A percentile compares a stretch with the other conserved stretches of the same genome.
These are phyloP conservation scores for Dendrobium huoshanense DNA, from an alignment of 106 monocot genomes.

Conservation along the genomic window DNA sequence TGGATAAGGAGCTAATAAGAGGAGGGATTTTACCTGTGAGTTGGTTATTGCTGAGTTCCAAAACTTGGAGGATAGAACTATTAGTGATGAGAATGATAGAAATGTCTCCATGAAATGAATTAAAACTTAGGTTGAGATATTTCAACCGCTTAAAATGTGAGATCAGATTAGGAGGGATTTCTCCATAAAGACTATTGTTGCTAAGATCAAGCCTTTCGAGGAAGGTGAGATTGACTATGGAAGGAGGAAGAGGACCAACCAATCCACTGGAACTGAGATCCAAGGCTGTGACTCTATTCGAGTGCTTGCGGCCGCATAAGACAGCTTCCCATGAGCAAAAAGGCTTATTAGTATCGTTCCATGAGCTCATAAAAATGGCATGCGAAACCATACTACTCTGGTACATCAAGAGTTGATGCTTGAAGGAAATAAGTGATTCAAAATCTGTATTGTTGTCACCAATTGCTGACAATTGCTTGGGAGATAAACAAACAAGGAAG, in stretches of 20 bases:
- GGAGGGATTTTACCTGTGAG: constrained; percentile 19
- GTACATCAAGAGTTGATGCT: background rate
- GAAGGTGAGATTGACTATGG: constrained; percentile 37
- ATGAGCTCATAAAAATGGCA: constrained; percentile 10
- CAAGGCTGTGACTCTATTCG: constrained; percentile 16
- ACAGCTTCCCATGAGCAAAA: constrained; percentile 47
- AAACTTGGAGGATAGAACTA: background rate
- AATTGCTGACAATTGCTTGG: too few relatives aligned
- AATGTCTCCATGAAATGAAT: constrained; percentile 16
- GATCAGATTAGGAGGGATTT: constrained; percentile 25
- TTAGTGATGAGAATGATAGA: background rate
- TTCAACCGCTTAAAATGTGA: constrained; percentile 11
- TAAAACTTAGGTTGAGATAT: constrained; percentile 30
- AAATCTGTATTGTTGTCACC: background rate
- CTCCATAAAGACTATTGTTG: constrained; percentile 23
- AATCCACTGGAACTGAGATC: constrained; percentile 16
- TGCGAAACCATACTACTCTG: background rate
- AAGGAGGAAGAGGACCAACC: constrained; percentile 24
- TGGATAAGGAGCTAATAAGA: background rate
- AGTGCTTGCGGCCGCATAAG: constrained; percentile 12
- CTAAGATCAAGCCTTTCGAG: constrained; percentile 20
- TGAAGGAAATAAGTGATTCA: background rate
- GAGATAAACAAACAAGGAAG: too few relatives aligned
- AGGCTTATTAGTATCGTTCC: constrained; percentile 20
- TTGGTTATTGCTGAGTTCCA: constrained; percentile 4